Base-by-base conservation (phyloP, 495 filamentous ascomycete species). In the Penicillium riverlandense region DNA sequence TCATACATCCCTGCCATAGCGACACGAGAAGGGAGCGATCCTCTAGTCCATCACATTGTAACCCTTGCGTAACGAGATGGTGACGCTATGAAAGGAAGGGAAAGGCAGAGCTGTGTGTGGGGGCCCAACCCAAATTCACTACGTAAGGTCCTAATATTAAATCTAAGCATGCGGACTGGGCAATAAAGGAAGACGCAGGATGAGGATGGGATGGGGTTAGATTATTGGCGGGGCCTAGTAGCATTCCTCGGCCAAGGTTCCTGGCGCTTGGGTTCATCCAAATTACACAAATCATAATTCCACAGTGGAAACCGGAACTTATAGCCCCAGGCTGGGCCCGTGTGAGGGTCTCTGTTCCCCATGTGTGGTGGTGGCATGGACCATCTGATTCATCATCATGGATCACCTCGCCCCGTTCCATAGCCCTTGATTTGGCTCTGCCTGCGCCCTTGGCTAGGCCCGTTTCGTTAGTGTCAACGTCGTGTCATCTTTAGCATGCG, bases 401-500 rank as follows among this genome's bases (percentile, higher is more conserved):
- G 22, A 22, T 22, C 22, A 22, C 4, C 4, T 22, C 22, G 22
- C 22, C 22, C 22, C 22, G 22, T 22, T 46, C 49, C 32, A 44
- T 41, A 30, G 48, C 47, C 47, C 38, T 53, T 59, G 48, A 45
- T 50, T 48, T 51, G 46, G 43, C 45, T 54, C 54, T 47, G 22
- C 22, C 22, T 22, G 22, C 22, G 22, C 4, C 22, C 22, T 41
- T 40, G 31, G 43, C 55, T 68, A 64, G 50, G 43, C 65, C 58
- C 48, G 16, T 63, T 64, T 64, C 58, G 59, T 61, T 60, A 61
- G 61, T 59, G 62, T 65, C 62, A 69, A 69, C 64, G 63, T 67
- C 59, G 63, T 67, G 66, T 64, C 64, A 66, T 67, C 55, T 61
- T 61, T 57, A 67, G 58, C 58, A 59, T 65, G 61, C 59, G 61